phyloP scores from a whole-genome alignment of 1,284 basidiomycete species.

The Coniferiporia weirii region DNA sequence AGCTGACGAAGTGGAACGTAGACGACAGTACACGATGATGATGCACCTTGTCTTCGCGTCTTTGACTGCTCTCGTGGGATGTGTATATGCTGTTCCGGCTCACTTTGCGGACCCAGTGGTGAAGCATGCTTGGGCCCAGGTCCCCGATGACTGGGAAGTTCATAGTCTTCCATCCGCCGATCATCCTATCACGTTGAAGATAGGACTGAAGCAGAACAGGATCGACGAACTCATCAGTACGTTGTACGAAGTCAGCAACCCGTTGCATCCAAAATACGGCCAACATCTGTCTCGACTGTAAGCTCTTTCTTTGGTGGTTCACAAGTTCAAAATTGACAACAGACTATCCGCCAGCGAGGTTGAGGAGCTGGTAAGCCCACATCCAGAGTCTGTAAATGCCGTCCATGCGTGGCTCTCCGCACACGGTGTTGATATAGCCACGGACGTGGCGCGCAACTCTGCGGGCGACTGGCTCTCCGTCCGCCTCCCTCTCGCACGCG shows the following conservation, averaged over 20 bases:
- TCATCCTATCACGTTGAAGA: constrained; percentile 18
- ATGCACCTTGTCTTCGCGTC: not conserved
- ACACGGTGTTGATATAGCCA: constrained; percentile 21
- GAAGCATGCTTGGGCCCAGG: constrained; percentile 18
- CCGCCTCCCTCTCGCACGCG: constrained; percentile 26
- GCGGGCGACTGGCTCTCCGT: constrained; percentile 28
- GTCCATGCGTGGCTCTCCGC: constrained; percentile 27
- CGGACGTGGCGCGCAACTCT: constrained; percentile 20
- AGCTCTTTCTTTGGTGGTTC: not conserved
- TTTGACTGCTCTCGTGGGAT: not conserved
- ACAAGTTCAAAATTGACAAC: not conserved
- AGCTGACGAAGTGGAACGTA: not conserved
- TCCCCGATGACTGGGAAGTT: constrained; percentile 17
- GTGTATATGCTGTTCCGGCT: constrained; percentile 1
- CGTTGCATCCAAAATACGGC: constrained; percentile 19
- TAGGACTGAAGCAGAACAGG: constrained; percentile 20
- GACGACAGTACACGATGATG: not conserved
- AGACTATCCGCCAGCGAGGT: constrained; percentile 14
- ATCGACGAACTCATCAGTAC: constrained; percentile 21
- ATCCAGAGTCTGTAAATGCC: constrained; percentile 10
- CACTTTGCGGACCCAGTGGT: constrained; percentile 11
- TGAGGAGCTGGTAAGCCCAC: constrained; percentile 18
- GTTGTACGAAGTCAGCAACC: constrained; percentile 24
- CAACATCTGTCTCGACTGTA: constrained; percentile 22
- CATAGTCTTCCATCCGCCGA: constrained; percentile 10